A percentile compares a stretch with the other conserved stretches of the same genome.
Conservation (phyloP, 768 basidiomycete genomes). For the Leccinum incarnatum region DNA sequence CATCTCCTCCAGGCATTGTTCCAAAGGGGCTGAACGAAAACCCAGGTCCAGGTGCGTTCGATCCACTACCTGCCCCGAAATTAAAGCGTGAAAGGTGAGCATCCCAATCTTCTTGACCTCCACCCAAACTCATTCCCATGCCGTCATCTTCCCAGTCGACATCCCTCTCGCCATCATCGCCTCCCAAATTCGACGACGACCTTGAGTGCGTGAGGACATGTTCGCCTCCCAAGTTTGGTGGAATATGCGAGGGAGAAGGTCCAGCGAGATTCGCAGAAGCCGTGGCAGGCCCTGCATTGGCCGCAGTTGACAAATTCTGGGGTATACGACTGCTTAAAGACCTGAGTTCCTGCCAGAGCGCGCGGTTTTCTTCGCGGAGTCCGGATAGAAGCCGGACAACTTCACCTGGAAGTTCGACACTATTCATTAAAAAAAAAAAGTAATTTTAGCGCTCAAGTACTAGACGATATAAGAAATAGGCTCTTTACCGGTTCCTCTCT, state of each 20-base stretch:
- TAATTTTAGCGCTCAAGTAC: constrained; percentile 2
- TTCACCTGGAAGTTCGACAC: constrained; percentile 80
- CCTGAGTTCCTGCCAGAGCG: constrained; percentile 45
- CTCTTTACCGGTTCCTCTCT: constrained; percentile 27
- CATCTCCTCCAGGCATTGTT: constrained; percentile 13
- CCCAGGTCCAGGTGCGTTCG: constrained; percentile 13
- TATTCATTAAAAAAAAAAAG: constrained; percentile 39
- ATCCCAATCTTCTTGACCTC: constrained; percentile 27
- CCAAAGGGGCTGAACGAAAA: constrained; percentile 12
- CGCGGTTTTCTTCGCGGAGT: constrained; percentile 70
- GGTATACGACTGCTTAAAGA: constrained; percentile 25
- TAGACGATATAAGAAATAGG: neutral
- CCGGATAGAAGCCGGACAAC: constrained; percentile 51
- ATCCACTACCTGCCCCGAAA: constrained; percentile 9
- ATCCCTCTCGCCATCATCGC: constrained; percentile 27
- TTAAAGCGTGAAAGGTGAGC: constrained; percentile 15
- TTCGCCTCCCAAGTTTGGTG: constrained; percentile 13
- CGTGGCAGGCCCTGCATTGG: constrained; percentile 1
- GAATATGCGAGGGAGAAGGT: constrained; percentile 3
- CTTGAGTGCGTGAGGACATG: constrained; percentile 24
- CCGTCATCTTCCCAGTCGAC: constrained; percentile 30
- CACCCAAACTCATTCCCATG: constrained; percentile 12
- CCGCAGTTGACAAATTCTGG: constrained; percentile 4
- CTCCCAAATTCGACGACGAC: constrained; percentile 28
- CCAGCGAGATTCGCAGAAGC: constrained; percentile 9